Base-by-base conservation (phyloP, 2,329 filamentous ascomycete genomes). In the Corinectria fuckeliana region DNA sequence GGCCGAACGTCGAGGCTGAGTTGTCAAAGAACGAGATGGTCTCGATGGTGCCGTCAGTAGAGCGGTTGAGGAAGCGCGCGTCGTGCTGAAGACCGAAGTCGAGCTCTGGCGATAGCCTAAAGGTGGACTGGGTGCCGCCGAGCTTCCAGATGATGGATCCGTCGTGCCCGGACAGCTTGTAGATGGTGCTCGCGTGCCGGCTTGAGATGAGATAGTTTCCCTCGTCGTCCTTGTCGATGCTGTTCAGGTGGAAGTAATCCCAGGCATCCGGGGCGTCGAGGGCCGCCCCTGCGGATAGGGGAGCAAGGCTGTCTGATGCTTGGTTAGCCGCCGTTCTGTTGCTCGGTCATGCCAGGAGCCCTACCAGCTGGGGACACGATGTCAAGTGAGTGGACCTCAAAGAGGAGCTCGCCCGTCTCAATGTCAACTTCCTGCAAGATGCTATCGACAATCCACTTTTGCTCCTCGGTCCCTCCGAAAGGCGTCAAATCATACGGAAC, bases 21-120 rank as follows among this genome's bases (percentile, higher is more conserved):
- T 86, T 86, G 68, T 86, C 83, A 65, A 82, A 86, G 26, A 86
- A 74, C 0, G 82, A 83, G 49, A 86, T 77, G 3, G 80, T 66
- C 5, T 83, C 82, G 47, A 82, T 74, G 1, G 77, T 74, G 2
- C 68, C 71, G 38, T 81, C 76, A 1, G 36, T 30, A 14, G 63
- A 58, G 50, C 80, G 76, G 11, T 67, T 51, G 14, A 71, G 69
- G 44, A 69, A 83, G 42, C 77, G 77, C 0, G 80, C 82, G 63
- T 86, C 77, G 62, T 85, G 83, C 65, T 86, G 83, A 65, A 77
- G 84, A 2, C 78, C 78, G 58, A 81, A 82, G 20, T 77, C 69
- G 4, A 74, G 70, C 2, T 75, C 74, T 4, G 73, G 57, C 2
- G 66, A 71, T 6, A 73, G 64, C 28, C 71, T 68, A 42, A 73